Base-by-base conservation (phyloP, 208 protist genomes). In the Leishmania guyanensis region DNA sequence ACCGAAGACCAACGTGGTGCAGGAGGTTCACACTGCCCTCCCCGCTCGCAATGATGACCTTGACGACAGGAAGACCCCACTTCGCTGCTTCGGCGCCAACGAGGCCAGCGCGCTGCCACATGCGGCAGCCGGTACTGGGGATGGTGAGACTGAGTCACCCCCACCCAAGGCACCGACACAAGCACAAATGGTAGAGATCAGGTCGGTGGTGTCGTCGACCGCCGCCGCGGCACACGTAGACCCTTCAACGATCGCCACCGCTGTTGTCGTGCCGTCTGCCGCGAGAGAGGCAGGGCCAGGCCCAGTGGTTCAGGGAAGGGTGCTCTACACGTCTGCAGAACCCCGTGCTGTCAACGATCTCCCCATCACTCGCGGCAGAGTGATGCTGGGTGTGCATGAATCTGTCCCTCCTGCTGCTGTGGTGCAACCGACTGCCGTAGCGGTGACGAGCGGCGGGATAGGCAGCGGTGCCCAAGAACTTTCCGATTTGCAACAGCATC, bases 401-500 rank as follows among this genome's bases (percentile, higher is more conserved):
- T 60, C 14, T n/a, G 16, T 29, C 1, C 46, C 14, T 62, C 71
- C 0, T 54, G n/a, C 39, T 50, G 36, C 29, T n/a, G 60, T 33
- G 4, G 33, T 12, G 14, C 0, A 4, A 56, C 10, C 48, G 12
- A 4, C 14, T 29, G 3, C 10, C 20, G 46, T 22, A 77, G 36
- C 75, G 4, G 22, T 17, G 43, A 46, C 43, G 17, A 43, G 16
- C 70, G 46, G n/a, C 48, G 43, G 48, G 10, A 22, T 5, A 14
- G 36, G 70, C 70, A 29, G 29, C 9, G 64, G 5, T 26, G 76
- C 43, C 3, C 76, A 70, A 46, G 86, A 75, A 17, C 90, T 93
- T 16, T 88, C 83, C 0, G 89, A 94, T 58, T 80, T 94, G 29
- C 88, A 95, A 71, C 74, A 84, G n/a, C 86, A 86, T 46, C 87